Evolutionary conservation across 2,329 filamentous ascomycete species (phyloP), one percentile per base, ranked within the genome.

Genomic region (Paraphaeosphaeria sporulosa): DNA sequence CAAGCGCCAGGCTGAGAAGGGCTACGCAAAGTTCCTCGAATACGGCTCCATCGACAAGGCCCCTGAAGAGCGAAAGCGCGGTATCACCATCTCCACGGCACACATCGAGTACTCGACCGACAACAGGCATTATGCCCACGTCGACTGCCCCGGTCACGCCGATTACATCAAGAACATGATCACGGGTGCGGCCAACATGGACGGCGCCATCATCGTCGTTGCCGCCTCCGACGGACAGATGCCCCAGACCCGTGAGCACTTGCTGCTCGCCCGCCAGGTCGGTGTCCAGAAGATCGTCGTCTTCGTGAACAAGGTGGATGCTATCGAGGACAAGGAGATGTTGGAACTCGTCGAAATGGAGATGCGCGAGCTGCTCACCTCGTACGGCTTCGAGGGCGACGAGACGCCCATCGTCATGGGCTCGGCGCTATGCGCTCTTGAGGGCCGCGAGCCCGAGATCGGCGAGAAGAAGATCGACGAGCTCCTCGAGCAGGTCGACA

Each of bases 121-220:
- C 0, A 86, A 85, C 78, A 90, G 95, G 77, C 95, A 99, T 86
- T 99, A 99, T 84, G 95, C 95, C 75, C 95, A 99, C 88, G 95
- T 99, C 85, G 95, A 99, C 88, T 99, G 95, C 83, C 95, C 95
- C 61, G 95, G 95, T 83, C 95, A 99, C 90, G 95, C 95, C 83
- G 95, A 99, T 93, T 99, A 99, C 87, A 98, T 99, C 86, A 99
- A 99, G 89, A 99, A 99, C 90, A 99, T 99, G 95, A 99, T 99
- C 81, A 99, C 95, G 70, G 95, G 95, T 89, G 94, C 95, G 65
- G 94, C 96, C 75, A 96, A 93, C 86, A 99, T 99, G 95, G 95
- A 99, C 75, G 95, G 95, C 75, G 94, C 95, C 75, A 94, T 99
- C 79, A 97, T 99, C 75, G 95, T 99, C 70, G 96, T 99, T 73